These are phyloP conservation scores for Balamuthia mandrillaris DNA, from an alignment of 208 protist species.

Conservation along the genomic window DNA sequence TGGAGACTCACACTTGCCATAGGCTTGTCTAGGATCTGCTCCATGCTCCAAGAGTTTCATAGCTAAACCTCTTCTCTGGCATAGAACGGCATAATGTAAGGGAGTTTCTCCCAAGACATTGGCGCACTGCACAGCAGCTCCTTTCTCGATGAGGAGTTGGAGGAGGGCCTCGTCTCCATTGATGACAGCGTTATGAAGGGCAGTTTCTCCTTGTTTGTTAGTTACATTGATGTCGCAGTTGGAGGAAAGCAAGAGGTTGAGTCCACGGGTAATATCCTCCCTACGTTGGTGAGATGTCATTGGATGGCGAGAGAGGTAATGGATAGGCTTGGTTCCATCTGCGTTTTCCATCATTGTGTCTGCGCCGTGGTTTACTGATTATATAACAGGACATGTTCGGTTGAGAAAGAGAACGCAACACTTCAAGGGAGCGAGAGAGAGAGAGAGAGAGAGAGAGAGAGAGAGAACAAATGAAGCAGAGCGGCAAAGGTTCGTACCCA, in stretches of 20 bases:
- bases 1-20: too few relatives aligned
- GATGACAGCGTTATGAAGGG: not conserved
- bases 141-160: not conserved
- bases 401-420: too few relatives aligned
- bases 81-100: not conserved
- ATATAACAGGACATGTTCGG: too few relatives aligned
- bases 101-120: not conserved
- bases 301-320: conserved; percentile 15
- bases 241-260: too few relatives aligned
- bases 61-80: not conserved
- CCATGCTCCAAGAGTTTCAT: conserved; percentile 9
- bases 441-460: too few relatives aligned
- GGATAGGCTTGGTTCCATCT: not conserved
- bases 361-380: not conserved
- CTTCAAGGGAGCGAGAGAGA: too few relatives aligned
- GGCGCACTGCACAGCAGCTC: not conserved
- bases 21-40: not conserved
- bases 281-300: too few relatives aligned
- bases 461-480: too few relatives aligned
- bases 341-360: not conserved
- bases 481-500: too few relatives aligned
- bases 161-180: not conserved
- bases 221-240: conserved; percentile 5
- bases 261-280: too few relatives aligned
- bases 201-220: conserved; percentile 17